A percentile compares a stretch with the other conserved stretches of the same genome.
phyloP scores from a whole-genome alignment of 441 rosid genomes.

The Erysimum cheiri region DNA sequence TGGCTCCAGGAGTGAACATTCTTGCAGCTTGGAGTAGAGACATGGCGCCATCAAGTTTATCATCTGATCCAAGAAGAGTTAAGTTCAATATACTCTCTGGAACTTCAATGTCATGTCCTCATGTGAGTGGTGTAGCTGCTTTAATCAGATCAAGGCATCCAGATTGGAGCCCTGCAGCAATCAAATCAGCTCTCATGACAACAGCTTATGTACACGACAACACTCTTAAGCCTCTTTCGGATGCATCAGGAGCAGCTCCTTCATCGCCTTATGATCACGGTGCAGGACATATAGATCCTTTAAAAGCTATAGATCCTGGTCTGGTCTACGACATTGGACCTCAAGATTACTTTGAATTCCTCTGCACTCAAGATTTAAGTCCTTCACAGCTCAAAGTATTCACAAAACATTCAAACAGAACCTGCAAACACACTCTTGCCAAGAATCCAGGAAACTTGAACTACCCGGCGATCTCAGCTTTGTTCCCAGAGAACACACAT shows the following conservation, averaged over 20 bases:
- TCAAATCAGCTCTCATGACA: conserved; percentile 93
- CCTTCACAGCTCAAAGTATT: conserved; percentile 69
- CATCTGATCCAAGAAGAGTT: conserved; percentile 68
- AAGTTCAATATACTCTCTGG: conserved; percentile 86
- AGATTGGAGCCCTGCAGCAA: conserved; percentile 88
- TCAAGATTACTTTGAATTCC: conserved; percentile 84
- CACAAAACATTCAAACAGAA: conserved; percentile 69
- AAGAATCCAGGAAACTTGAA: conserved; percentile 75
- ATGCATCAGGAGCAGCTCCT: conserved; percentile 57
- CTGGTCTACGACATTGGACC: conserved; percentile 76
- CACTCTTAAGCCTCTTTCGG: conserved; percentile 56
- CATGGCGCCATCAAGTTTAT: conserved; percentile 74
- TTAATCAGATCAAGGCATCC: conserved; percentile 88
- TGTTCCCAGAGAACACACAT: conserved; percentile 59
- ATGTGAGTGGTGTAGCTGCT: conserved; percentile 91
- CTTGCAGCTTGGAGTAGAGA: conserved; percentile 90
- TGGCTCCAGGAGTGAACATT: conserved; percentile 94
- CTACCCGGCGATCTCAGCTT: conserved; percentile 85
- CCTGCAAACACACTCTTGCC: conserved; percentile 61
- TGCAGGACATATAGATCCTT: conserved; percentile 86
- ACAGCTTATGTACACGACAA: conserved; percentile 92
- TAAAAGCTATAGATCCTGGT: conserved; percentile 84
- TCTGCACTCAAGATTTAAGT: conserved; percentile 73
- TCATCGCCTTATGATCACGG: conserved; percentile 79
- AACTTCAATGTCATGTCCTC: conserved; percentile 98